Conservation (phyloP, 805 yeast species). For the Brettanomyces bruxellensis region DNA sequence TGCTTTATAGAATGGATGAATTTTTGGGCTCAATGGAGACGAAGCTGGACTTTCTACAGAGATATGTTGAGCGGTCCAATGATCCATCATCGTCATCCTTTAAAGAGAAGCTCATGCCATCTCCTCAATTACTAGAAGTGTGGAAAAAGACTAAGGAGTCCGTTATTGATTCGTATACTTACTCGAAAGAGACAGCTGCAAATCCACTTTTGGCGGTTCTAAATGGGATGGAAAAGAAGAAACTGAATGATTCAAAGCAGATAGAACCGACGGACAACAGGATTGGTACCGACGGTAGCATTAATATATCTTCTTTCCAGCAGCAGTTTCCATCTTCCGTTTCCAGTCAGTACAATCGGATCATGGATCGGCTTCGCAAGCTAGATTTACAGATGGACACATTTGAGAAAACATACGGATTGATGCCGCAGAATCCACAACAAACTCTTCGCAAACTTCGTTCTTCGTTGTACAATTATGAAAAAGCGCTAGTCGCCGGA, state of each 20-base stretch:
- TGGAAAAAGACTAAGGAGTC: slow-evolving; percentile 13
- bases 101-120: slow-evolving; percentile 9
- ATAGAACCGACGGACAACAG: neutral
- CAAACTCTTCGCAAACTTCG: slow-evolving; percentile 21
- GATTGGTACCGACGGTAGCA: too few species aligned
- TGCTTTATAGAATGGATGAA: slow-evolving; percentile 20
- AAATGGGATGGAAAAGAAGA: slow-evolving; percentile 13
- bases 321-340: neutral
- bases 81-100: slow-evolving; percentile 7
- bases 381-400: slow-evolving; percentile 32
- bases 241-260: neutral
- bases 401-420: slow-evolving; percentile 26
- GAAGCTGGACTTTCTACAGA: slow-evolving; percentile 20
- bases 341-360: slow-evolving; percentile 11
- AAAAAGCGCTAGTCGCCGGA: slow-evolving; percentile 36
- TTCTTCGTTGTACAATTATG: slow-evolving; percentile 37
- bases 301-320: too few species aligned
- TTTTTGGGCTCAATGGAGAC: slow-evolving; percentile 21
- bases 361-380: slow-evolving; percentile 28
- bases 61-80: slow-evolving; percentile 9
- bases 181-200: slow-evolving; percentile 10
- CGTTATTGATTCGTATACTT: too few species aligned
- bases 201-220: slow-evolving; percentile 22
- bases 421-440: slow-evolving; percentile 18
- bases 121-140: slow-evolving; percentile 17